Conservation (phyloP, 2,329 filamentous ascomycete genomes). For the Delphinella strobiligena region DNA sequence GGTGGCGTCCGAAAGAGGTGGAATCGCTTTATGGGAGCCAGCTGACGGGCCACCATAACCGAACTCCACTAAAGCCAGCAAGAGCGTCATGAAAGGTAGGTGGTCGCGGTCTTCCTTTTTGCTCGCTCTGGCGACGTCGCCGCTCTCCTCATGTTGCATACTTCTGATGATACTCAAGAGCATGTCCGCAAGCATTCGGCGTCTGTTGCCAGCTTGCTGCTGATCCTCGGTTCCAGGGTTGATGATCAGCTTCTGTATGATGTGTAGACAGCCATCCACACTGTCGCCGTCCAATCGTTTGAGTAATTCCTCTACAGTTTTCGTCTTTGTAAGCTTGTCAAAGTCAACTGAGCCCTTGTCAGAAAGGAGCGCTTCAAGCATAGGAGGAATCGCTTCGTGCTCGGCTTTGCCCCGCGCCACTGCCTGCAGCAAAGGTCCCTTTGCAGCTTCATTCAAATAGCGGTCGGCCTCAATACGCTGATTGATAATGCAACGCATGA, state of each 20-base stretch:
- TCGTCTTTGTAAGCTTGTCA: constrained; percentile 74
- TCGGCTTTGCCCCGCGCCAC: constrained; percentile 52
- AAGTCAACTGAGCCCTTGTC: constrained; percentile 65
- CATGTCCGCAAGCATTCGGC: constrained; percentile 40
- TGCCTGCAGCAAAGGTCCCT: constrained; percentile 62
- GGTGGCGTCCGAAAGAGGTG: constrained; percentile 32
- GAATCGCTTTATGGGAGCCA: constrained; percentile 15
- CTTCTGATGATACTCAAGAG: constrained; percentile 38
- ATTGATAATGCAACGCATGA: constrained; percentile 72
- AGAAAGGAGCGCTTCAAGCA: constrained; percentile 58
- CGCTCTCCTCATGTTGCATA: constrained; percentile 15
- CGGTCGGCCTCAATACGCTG: constrained; percentile 67
- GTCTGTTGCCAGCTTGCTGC: constrained; percentile 31
- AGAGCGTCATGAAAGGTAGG: constrained; percentile 14
- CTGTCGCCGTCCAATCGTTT: constrained; percentile 42
- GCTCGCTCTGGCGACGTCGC: constrained; percentile 8
- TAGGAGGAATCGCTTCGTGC: constrained; percentile 44
- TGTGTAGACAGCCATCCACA: constrained; percentile 25
- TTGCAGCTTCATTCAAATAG: constrained; percentile 67
- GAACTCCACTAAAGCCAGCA: constrained; percentile 19
- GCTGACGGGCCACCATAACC: constrained; percentile 19
- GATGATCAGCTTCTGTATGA: constrained; percentile 29
- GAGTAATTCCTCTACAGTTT: constrained; percentile 67
- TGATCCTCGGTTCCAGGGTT: constrained; percentile 35
- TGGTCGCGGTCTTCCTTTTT: background rate